phyloP scores from a whole-genome alignment of 2,329 filamentous ascomycete genomes.

The Thelonectria rubi region DNA sequence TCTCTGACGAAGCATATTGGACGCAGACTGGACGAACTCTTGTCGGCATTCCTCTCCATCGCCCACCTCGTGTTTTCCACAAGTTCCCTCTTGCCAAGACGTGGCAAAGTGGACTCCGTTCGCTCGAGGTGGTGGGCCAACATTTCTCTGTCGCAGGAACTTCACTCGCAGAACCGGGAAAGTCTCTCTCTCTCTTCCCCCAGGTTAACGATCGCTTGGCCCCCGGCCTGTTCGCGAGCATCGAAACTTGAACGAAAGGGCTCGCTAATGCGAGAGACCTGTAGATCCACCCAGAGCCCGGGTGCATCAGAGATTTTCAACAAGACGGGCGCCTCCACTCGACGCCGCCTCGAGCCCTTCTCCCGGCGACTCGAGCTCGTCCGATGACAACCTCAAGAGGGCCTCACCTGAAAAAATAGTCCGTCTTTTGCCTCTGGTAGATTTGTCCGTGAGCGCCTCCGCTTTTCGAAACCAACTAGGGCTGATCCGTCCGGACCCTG shows the following conservation, averaged over 20 bases:
- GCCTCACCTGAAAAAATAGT: too few species aligned
- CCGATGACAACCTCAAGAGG: neutral
- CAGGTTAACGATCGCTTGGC: neutral
- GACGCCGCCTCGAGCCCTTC: neutral
- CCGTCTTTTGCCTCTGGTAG: neutral
- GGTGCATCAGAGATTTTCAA: neutral
- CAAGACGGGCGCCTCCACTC: neutral
- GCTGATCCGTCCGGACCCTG: neutral
- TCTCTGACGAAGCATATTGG: too few species aligned
- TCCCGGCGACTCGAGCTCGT: neutral
- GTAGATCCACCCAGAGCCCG: constrained; percentile 8
- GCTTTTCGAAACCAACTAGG: neutral
- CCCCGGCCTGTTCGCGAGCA: neutral
- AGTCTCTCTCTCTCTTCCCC: neutral
- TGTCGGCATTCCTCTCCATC: too few species aligned
- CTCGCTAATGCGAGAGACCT: constrained; percentile 6
- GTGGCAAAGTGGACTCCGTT: neutral
- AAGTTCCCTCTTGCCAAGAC: neutral
- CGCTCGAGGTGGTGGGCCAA: neutral
- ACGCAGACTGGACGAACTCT: too few species aligned
- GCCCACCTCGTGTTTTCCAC: neutral
- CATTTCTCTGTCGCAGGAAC: neutral
- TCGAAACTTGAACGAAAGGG: neutral
- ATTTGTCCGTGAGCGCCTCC: neutral
- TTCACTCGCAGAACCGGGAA: neutral